Evolutionary conservation across 805 yeast genomes (phyloP), one percentile per base, ranked within the genome.

Genomic region (Metschnikowia cubensis): DNA sequence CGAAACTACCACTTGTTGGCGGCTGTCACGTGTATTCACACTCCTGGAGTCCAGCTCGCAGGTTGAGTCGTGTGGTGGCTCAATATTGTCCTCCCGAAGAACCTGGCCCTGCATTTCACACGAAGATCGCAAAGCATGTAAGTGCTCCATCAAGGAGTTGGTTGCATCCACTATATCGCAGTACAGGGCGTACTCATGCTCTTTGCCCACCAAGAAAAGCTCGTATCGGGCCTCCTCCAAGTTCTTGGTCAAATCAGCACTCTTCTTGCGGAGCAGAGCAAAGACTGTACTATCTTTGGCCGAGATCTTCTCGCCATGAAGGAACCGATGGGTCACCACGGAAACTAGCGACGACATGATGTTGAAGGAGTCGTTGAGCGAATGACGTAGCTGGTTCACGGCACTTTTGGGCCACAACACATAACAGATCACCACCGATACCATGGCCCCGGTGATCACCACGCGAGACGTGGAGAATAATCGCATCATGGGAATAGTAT

Each of bases 51-150:
- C 56, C 20, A 55, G 51, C 17, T 59, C 59, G 7, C 17, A 6
- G 40, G 25, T 13, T 50, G 21, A 14, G 20, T 42, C 47, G 6
- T 31, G 33, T 7, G 22, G 42, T 10, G 40, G 42, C n/a, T 22
- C 32, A 11, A 39, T 37, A 4, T 35, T 45, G 33, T 22, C 45
- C 45, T 58, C 71, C 48, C 74, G 73, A 7, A 85, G 66, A 8
- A 84, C 66, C 31, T 74, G 73, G 75, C 81, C 75, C 60, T 84
- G 86, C 73, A 85, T 84, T 51, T 82, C 86, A 10, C 84, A 80
- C 13, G 91, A 84, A 42, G 84, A 76, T 52, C 80, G 71, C 55
- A 88, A 68, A 1, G 92, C 92, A 46, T 85, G 85, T 38, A 87
- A 61, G 57, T 82, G 83, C 54, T 79, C 75, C 5, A 77, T 66